Evolutionary conservation across 2,329 filamentous ascomycete species (phyloP).

Genomic region (Botrytis squamosa): DNA sequence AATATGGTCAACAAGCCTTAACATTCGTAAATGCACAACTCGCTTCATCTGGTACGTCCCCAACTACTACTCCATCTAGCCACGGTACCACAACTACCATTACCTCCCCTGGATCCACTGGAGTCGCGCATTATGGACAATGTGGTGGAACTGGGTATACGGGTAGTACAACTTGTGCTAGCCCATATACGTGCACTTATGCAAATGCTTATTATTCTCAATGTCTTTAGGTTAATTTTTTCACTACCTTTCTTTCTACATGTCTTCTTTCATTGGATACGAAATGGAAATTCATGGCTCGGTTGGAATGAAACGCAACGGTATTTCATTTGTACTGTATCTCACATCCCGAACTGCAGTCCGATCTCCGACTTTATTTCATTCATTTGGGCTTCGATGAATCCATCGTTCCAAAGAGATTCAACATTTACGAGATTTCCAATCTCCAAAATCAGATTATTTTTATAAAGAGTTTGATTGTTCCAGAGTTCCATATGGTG

Average conservation of each 20-base stretch:
- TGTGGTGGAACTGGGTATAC: constrained; percentile 27
- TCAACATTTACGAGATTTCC: not conserved
- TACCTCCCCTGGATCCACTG: constrained; percentile 3
- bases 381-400: not conserved
- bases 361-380: not conserved
- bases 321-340: not conserved
- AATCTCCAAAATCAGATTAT: not conserved
- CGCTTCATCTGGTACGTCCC: constrained; percentile 18
- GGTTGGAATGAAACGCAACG: not conserved
- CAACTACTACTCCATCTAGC: constrained; percentile 14
- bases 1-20: constrained; percentile 57
- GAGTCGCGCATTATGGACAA: constrained; percentile 17
- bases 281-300: not conserved
- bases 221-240: constrained; percentile 25
- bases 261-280: not conserved
- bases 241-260: not conserved
- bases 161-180: constrained; percentile 24
- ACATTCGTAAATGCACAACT: constrained; percentile 56
- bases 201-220: constrained; percentile 28
- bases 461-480: not conserved
- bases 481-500: not conserved
- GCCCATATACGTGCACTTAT: constrained; percentile 24
- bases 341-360: not conserved
- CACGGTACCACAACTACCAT: constrained; percentile 9
- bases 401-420: not conserved